Base-by-base conservation (phyloP, 2,329 filamentous ascomycete species). In the Teratosphaeria nubilosa region DNA sequence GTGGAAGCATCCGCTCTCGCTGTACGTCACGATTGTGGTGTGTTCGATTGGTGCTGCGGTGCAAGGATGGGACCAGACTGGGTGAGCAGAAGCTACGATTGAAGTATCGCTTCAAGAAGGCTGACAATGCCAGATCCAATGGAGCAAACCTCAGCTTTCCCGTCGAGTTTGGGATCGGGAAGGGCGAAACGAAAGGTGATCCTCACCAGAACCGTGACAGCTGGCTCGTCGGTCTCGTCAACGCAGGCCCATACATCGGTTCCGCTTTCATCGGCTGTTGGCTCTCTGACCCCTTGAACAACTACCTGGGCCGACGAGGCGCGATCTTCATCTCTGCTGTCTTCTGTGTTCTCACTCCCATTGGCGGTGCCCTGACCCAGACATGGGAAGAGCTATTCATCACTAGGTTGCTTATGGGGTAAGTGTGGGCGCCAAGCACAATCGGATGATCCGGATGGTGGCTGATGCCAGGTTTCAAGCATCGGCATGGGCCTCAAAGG, bases 151-250 rank as follows among this genome's bases (percentile, higher is more conserved):
- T 82, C 25, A 77, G 73, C 3, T 81, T 80, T 63, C 78, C 79
- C 2, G 65, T 68, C 27, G 69, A 64, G 25, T 70, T 72, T 51
- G 69, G 68, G 51, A 70, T 72, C 52, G 61, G 14, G 11, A 51
- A 53, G 16, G 37, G 52, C n/a, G 37, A 51, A 5, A 54, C 53
- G 14, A 22, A 55, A 16, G 25, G 27, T 11, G 41, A 22, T 10
- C 59, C 45, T 7, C 20, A 56, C 53, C 27, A 55, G 11, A 16
- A 22, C 14, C 37, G 53, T n/a, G 37, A 59, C 31, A n/a, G 75
- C 20, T 83, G 81, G 76, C 74, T 88, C 34, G 76, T 88, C n/a
- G 87, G 87, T 51, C 72, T 88, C 2, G 75, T 90, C 61, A 90
- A 90, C 61, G 76, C 80, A 24, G 79, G 74, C 53, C 75, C 80